phyloP scores from a whole-genome alignment of 768 basidiomycete genomes.

The Mycena pura region DNA sequence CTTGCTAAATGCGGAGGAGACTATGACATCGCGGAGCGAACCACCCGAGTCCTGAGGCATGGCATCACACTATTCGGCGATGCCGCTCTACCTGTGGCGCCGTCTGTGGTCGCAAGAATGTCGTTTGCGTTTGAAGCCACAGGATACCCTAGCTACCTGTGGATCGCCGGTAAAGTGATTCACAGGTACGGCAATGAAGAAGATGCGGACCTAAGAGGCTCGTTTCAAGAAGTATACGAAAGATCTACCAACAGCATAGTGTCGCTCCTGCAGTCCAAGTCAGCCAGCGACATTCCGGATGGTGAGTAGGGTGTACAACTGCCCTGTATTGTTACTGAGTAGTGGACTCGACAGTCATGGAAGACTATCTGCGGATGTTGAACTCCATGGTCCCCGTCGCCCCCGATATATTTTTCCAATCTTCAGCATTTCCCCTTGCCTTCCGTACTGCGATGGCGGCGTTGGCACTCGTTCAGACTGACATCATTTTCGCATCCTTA shows the following conservation, averaged over 20 bases:
- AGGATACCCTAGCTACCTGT: constrained; percentile 86
- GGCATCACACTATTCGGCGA: constrained; percentile 83
- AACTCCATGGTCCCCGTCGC: constrained; percentile 68
- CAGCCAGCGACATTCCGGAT: constrained; percentile 83
- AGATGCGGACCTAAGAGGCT: constrained; percentile 56
- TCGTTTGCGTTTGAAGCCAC: constrained; percentile 78
- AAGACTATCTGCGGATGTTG: constrained; percentile 90
- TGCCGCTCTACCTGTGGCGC: constrained; percentile 68
- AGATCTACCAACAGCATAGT: constrained; percentile 75
- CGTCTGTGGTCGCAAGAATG: constrained; percentile 79
- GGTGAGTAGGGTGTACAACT: constrained; percentile 50
- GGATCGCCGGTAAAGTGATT: constrained; percentile 93
- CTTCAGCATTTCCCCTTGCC: constrained; percentile 76
- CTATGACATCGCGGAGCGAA: constrained; percentile 80
- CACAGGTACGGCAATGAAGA: constrained; percentile 75
- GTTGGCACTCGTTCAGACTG: constrained; percentile 82
- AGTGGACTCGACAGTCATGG: constrained; percentile 67
- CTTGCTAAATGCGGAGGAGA: constrained; percentile 79
- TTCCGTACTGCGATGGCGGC: constrained; percentile 80
- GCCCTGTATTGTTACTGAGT: neutral
- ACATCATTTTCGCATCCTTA: constrained; percentile 82
- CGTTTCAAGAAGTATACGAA: constrained; percentile 75
- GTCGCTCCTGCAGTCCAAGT: constrained; percentile 67
- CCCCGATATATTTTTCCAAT: constrained; percentile 82
- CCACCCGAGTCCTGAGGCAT: constrained; percentile 83